Conservation (phyloP, 345 rosid species). For the Turnera subulata region DNA sequence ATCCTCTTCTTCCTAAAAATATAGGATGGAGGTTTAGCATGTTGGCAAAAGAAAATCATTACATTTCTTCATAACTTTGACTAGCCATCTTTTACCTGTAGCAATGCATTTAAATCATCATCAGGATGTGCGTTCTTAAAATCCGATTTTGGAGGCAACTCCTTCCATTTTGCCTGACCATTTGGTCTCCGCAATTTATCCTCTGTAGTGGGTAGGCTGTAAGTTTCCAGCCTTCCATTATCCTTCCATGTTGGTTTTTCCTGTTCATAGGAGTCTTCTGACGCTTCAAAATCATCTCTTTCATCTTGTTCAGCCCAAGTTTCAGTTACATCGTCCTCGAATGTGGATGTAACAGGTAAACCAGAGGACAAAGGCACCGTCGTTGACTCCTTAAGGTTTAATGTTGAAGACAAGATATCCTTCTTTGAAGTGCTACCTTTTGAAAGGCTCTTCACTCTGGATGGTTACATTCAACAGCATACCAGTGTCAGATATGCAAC, state of each 20-base stretch:
- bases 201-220: conserved; percentile 33
- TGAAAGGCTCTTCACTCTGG: conserved; percentile 96
- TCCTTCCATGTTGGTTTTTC: conserved; percentile 70
- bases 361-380: conserved; percentile 57
- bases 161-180: conserved; percentile 52
- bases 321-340: conserved; percentile 64
- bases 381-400: conserved; percentile 73
- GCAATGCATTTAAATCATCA: conserved; percentile 68
- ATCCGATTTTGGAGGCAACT: conserved; percentile 40
- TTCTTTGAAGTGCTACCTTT: conserved; percentile 85
- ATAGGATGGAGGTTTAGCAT: conserved; percentile 6
- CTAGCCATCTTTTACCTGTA: conserved; percentile 43
- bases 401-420: conserved; percentile 62
- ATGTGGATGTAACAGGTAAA: conserved; percentile 50
- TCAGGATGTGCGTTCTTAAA: conserved; percentile 55
- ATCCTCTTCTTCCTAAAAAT: conserved; percentile 88
- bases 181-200: conserved; percentile 54
- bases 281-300: conserved; percentile 67
- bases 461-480: background rate
- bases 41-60: background rate
- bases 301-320: conserved; percentile 77
- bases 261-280: conserved; percentile 62
- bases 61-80: background rate
- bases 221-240: conserved; percentile 56
- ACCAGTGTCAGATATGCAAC: background rate